phyloP scores from a whole-genome alignment of 345 rosid species.

The Syzygium aromaticum region DNA sequence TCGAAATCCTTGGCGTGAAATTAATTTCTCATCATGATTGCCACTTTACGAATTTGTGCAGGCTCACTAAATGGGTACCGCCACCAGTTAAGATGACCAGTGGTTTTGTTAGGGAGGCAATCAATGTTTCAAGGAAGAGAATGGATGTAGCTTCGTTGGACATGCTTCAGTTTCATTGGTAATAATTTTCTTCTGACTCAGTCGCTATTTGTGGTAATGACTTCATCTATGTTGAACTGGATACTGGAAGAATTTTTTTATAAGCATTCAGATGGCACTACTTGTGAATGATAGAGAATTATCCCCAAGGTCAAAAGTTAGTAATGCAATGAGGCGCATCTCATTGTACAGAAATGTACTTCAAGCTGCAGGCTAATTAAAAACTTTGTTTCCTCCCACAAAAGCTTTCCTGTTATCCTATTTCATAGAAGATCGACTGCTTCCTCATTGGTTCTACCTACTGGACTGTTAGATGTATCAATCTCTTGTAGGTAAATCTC shows the following conservation, averaged over 20 bases:
- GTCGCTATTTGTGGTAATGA: background rate
- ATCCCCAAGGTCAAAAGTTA: background rate
- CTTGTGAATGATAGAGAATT: background rate
- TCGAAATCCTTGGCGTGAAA: background rate
- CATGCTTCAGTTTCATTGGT: conserved; percentile 99
- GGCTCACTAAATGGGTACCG: conserved; percentile 97
- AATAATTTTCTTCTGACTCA: background rate
- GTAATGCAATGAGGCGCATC: background rate
- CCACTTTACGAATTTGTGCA: conserved; percentile 5
- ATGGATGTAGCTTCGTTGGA: conserved; percentile 92
- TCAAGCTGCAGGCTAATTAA: background rate
- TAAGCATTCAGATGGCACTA: background rate
- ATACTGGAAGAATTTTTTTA: background rate
- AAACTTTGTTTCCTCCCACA: background rate
- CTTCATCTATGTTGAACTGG: background rate
- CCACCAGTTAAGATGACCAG: conserved; percentile 95
- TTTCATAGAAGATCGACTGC: background rate
- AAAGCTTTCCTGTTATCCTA: background rate
- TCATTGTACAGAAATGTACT: background rate
- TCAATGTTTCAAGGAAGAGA: conserved; percentile 71
- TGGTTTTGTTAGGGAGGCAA: conserved; percentile 56
- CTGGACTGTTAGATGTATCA: background rate
- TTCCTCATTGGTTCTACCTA: background rate
- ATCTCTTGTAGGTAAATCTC: background rate
- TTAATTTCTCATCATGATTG: background rate